phyloP scores from a whole-genome alignment of 2,329 filamentous ascomycete species.

The Fusarium musae region DNA sequence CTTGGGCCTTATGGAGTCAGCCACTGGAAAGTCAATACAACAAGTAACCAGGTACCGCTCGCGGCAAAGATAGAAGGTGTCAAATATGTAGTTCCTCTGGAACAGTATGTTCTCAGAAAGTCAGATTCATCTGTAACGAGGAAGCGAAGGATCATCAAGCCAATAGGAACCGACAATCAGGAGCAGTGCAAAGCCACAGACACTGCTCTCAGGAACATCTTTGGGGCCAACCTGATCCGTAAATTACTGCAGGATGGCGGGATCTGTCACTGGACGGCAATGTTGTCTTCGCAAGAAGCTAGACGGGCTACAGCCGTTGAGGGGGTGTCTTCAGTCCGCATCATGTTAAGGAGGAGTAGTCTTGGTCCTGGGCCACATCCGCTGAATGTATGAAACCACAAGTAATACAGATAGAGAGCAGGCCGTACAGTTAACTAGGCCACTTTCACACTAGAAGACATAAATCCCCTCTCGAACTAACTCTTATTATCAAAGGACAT shows the following conservation, averaged over 20 bases:
- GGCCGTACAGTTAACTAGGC: too few species aligned
- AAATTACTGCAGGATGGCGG: neutral
- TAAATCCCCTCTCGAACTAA: neutral
- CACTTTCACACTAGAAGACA: neutral
- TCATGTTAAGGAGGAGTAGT: too few species aligned
- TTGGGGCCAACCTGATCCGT: neutral
- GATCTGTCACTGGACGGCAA: neutral
- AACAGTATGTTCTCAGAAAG: neutral
- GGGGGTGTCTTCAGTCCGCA: neutral
- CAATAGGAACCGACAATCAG: accelerated
- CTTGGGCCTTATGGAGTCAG: accelerated
- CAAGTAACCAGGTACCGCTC: neutral
- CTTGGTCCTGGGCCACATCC: accelerated
- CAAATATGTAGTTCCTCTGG: neutral
- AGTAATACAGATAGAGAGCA: neutral
- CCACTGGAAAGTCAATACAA: neutral
- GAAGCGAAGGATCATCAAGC: neutral
- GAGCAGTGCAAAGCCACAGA: neutral
- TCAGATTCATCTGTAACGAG: neutral
- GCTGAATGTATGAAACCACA: accelerated
- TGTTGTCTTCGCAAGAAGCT: neutral
- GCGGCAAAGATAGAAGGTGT: neutral
- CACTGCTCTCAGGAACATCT: neutral
- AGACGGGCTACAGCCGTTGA: neutral
- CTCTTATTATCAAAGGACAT: neutral